phyloP scores from a whole-genome alignment of 768 basidiomycete genomes.

The Tricholoma sp. region DNA sequence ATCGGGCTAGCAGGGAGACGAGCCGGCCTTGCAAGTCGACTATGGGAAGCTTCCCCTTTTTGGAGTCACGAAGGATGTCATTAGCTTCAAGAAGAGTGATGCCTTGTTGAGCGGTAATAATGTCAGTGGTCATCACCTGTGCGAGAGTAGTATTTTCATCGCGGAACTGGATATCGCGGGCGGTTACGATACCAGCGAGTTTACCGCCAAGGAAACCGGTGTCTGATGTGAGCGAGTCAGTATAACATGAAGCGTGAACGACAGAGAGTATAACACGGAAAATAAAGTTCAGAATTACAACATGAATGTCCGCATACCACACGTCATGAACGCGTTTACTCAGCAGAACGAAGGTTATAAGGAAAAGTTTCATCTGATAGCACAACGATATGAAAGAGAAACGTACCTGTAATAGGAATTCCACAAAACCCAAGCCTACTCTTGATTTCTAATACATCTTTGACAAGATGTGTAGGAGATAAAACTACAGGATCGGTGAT shows the following conservation, averaged over 20 bases:
- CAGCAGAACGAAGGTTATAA: slow-evolving; percentile 89
- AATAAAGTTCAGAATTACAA: slow-evolving; percentile 31
- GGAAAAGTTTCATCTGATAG: slow-evolving; percentile 43
- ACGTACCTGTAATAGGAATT: slow-evolving; percentile 94
- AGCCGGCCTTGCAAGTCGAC: slow-evolving; percentile 49
- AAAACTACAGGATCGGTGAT: slow-evolving; percentile 93
- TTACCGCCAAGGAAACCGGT: slow-evolving; percentile 84
- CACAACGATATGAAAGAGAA: slow-evolving; percentile 2
- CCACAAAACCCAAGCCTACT: slow-evolving; percentile 90
- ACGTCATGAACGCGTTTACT: slow-evolving; percentile 57
- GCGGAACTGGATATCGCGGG: slow-evolving; percentile 94
- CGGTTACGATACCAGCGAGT: slow-evolving; percentile 94
- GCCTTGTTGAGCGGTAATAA: slow-evolving; percentile 84
- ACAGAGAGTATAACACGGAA: slow-evolving; percentile 4
- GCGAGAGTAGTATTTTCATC: slow-evolving; percentile 57
- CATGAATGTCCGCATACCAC: slow-evolving; percentile 67
- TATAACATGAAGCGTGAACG: slow-evolving; percentile 4
- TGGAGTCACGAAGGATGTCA: slow-evolving; percentile 88
- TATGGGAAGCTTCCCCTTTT: slow-evolving; percentile 94
- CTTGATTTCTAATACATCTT: slow-evolving; percentile 92
- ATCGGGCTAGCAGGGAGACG: slow-evolving; percentile 84
- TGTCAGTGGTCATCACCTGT: slow-evolving; percentile 83
- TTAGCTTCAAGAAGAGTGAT: slow-evolving; percentile 92
- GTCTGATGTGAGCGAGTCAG: slow-evolving; percentile 45
- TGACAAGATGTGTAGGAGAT: slow-evolving; percentile 70